Conservation (phyloP, 306 rosid species). For the Trifolium repens region DNA sequence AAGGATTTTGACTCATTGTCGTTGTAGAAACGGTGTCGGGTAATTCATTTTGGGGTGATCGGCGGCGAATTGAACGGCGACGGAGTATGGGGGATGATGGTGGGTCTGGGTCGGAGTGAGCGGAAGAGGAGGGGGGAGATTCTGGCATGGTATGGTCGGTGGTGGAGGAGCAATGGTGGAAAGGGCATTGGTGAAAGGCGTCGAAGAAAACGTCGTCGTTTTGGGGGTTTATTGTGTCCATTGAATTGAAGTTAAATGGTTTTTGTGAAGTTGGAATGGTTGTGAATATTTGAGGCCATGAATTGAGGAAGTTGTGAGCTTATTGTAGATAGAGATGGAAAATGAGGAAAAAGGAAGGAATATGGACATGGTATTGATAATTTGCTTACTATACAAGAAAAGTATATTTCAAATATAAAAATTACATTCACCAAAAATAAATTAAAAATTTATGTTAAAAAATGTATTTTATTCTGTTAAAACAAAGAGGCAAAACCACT, state of each 20-base stretch:
- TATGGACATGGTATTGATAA: neutral
- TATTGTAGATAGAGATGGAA: neutral
- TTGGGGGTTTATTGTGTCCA: slow-evolving; percentile 39
- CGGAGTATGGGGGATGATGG: slow-evolving; percentile 42
- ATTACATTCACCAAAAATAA: no score
- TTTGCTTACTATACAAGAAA: slow-evolving; percentile 24
- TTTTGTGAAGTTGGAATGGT: slow-evolving; percentile 10
- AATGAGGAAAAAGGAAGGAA: neutral
- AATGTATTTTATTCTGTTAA: no score
- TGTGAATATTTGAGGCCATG: neutral
- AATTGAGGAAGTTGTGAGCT: neutral
- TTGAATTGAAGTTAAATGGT: slow-evolving; percentile 42
- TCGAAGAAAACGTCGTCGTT: slow-evolving; percentile 62
- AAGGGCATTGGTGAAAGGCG: slow-evolving; percentile 49
- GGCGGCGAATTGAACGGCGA: slow-evolving; percentile 48
- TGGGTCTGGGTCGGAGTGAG: slow-evolving; percentile 24
- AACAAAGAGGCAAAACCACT: no score
- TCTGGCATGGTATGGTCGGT: slow-evolving; percentile 41
- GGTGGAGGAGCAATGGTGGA: slow-evolving; percentile 42
- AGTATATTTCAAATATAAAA: neutral
- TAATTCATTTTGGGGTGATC: slow-evolving; percentile 34
- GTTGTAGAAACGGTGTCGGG: slow-evolving; percentile 14
- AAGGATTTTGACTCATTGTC: slow-evolving; percentile 17
- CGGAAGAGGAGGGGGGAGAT: slow-evolving; percentile 44
- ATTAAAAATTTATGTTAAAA: no score